Percentiles rank a stretch among this genome's conserved stretches.
These are phyloP conservation scores for Calvatia gigantea DNA, from an alignment of 768 basidiomycete genomes.

Conservation along the genomic window DNA sequence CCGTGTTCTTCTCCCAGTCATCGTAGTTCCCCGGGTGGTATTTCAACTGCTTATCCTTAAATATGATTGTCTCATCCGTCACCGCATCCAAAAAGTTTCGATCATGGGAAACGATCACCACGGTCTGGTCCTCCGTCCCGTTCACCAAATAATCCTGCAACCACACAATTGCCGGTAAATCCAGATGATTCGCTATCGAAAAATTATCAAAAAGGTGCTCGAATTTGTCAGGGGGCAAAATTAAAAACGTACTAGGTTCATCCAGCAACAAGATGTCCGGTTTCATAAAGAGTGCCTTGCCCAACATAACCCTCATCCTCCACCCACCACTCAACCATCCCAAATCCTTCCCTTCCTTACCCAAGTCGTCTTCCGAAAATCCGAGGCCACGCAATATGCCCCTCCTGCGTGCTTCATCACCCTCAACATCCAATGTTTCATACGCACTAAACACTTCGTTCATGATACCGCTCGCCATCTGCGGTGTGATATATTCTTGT, in stretches of 20 bases:
- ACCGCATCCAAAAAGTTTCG: slow-evolving; percentile 57
- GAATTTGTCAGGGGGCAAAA: background rate
- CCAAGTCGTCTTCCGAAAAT: slow-evolving; percentile 37
- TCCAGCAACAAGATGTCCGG: slow-evolving; percentile 58
- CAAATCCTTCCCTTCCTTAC: slow-evolving; percentile 32
- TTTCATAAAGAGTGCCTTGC: slow-evolving; percentile 52
- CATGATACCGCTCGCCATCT: slow-evolving; percentile 22
- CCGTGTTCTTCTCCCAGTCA: slow-evolving; percentile 42
- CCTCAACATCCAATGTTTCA: slow-evolving; percentile 32
- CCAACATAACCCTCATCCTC: slow-evolving; percentile 57
- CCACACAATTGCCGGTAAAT: slow-evolving; percentile 51
- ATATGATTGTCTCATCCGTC: slow-evolving; percentile 58
- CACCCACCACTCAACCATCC: slow-evolving; percentile 60
- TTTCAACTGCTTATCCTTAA: slow-evolving; percentile 47
- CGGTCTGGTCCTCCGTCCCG: slow-evolving; percentile 35
- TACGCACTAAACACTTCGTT: slow-evolving; percentile 25
- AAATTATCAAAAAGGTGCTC: slow-evolving; percentile 7
- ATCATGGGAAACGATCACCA: slow-evolving; percentile 68
- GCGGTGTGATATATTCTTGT: slow-evolving; percentile 25
- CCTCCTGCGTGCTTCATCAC: slow-evolving; percentile 45
- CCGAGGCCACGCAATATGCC: slow-evolving; percentile 57
- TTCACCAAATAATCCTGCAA: slow-evolving; percentile 47
- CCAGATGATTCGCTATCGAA: slow-evolving; percentile 42
- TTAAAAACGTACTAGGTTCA: slow-evolving; percentile 37
- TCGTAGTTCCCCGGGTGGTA: slow-evolving; percentile 58